Percentiles rank a stretch among this genome's conserved stretches.
These are phyloP conservation scores for Gastrolobium bilobum DNA, from an alignment of 306 rosid species.

Conservation along the genomic window DNA sequence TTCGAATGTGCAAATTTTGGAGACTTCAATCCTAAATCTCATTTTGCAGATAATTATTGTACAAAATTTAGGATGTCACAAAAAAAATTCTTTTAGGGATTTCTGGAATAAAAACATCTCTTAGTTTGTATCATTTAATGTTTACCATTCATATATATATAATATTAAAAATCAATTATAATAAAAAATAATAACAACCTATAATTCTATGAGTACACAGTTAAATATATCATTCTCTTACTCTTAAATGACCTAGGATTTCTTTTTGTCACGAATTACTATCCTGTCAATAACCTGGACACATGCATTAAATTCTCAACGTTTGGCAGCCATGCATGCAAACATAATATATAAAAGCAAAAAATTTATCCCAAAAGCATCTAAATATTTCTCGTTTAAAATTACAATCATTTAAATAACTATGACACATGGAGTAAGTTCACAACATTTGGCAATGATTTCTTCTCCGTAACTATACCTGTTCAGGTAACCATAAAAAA, in stretches of 20 bases:
- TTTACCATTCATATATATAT: too few species aligned
- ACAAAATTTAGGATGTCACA: neutral
- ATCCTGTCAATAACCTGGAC: neutral
- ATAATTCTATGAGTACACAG: too few species aligned
- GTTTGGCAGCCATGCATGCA: neutral
- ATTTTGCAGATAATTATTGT: neutral
- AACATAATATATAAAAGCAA: neutral
- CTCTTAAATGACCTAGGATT: too few species aligned
- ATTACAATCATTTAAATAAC: neutral
- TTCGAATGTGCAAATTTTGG: neutral
- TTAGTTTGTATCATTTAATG: neutral
- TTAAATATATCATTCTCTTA: too few species aligned
- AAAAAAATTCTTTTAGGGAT: neutral
- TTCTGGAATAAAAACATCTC: neutral
- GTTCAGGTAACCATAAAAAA: neutral
- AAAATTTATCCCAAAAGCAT: neutral
- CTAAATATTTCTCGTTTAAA: neutral
- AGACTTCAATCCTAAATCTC: neutral
- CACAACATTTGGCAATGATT: slow-evolving; percentile 1
- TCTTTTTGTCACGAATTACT: neutral
- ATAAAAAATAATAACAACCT: neutral
- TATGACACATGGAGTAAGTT: neutral
- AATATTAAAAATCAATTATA: neutral
- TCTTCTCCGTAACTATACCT: too few species aligned
- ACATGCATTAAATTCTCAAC: neutral